Evolutionary conservation across 805 yeast species (phyloP).

Genomic region (Pichia thaimueangensis): DNA sequence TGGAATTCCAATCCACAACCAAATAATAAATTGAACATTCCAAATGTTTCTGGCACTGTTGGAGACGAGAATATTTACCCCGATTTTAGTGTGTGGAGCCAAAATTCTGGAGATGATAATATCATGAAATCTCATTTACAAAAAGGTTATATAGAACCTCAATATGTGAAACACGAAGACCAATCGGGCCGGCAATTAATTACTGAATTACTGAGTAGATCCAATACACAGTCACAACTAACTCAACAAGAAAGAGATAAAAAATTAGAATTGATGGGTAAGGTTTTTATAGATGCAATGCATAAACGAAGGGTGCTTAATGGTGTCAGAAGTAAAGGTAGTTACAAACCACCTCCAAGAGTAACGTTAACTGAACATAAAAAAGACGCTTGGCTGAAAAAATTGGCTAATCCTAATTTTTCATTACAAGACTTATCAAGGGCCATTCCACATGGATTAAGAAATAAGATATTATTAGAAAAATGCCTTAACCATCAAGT

Average conservation of each 20-base stretch:
- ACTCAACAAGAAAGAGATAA: background rate
- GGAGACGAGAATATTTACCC: conserved; percentile 39
- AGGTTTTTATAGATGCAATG: conserved; percentile 44
- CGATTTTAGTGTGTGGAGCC: conserved; percentile 69
- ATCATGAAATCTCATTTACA: conserved; percentile 52
- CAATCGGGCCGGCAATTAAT: conserved; percentile 58
- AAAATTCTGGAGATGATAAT: conserved; percentile 46
- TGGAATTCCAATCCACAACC: conserved; percentile 15
- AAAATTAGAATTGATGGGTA: conserved; percentile 36
- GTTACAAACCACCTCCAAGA: conserved; percentile 78
- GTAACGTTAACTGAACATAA: conserved; percentile 87
- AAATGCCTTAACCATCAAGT: conserved; percentile 60
- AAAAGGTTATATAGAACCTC: conserved; percentile 64
- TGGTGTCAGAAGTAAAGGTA: conserved; percentile 41
- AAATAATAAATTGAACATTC: background rate
- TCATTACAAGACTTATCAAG: conserved; percentile 65
- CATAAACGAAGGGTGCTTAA: conserved; percentile 40
- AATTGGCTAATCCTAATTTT: conserved; percentile 59
- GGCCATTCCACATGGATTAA: conserved; percentile 85
- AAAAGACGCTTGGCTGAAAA: conserved; percentile 78
- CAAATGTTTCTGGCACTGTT: background rate
- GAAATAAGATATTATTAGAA: conserved; percentile 67
- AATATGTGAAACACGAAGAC: conserved; percentile 59
- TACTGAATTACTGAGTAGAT: conserved; percentile 5
- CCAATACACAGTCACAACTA: background rate